phyloP scores from a whole-genome alignment of 345 rosid species.

The Jatropha curcas region DNA sequence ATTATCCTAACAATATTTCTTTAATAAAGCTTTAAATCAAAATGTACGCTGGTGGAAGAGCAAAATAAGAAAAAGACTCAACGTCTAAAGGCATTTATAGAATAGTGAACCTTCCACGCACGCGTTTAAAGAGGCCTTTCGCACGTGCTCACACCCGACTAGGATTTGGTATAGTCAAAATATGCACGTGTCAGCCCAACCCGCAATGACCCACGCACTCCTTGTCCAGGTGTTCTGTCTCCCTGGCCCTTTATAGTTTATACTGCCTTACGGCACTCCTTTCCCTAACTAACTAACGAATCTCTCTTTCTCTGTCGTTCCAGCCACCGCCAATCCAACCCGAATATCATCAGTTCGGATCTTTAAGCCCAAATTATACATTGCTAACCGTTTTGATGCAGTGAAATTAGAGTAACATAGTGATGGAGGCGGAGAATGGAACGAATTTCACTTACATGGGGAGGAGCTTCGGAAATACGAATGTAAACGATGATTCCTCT shows the following conservation, averaged over 20 bases:
- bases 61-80: neutral
- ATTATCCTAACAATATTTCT: neutral
- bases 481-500: conserved; percentile 50
- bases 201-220: conserved; percentile 13
- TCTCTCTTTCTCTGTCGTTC: neutral
- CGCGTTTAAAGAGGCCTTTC: conserved; percentile 45
- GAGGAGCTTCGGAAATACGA: conserved; percentile 38
- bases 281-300: neutral
- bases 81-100: conserved; percentile 12
- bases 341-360: neutral
- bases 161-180: conserved; percentile 24
- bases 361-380: neutral
- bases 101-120: conserved; percentile 38
- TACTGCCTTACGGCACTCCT: neutral
- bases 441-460: conserved; percentile 46
- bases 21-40: neutral
- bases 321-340: neutral
- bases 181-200: conserved; percentile 41
- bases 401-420: neutral
- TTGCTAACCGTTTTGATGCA: conserved; percentile 19
- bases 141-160: conserved; percentile 41
- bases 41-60: neutral
- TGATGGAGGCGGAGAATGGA: conserved; percentile 47
- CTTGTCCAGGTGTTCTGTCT: conserved; percentile 30
- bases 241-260: conserved; percentile 12